A percentile compares a stretch with the other conserved stretches of the same genome.
Evolutionary conservation across 129 eudicot species (phyloP).

Genomic region (Logfia minima): DNA sequence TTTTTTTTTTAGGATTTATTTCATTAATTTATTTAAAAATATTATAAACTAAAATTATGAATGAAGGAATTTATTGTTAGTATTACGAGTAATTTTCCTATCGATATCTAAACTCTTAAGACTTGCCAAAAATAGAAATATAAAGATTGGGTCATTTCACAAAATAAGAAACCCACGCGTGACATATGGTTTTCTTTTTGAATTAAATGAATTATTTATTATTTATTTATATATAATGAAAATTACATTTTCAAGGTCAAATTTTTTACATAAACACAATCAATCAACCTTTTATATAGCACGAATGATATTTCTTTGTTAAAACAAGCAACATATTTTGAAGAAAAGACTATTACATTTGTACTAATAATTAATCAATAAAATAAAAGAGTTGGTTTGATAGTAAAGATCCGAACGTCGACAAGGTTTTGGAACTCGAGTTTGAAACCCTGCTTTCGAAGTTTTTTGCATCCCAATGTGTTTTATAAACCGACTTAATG

Average conservation of each 20-base stretch:
- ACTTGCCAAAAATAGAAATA: background rate
- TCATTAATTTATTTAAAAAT: background rate
- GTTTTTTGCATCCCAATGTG: conserved; percentile 44
- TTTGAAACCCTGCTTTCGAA: conserved; percentile 36
- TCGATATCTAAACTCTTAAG: background rate
- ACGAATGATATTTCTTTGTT: too few species aligned
- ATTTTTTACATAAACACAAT: too few species aligned
- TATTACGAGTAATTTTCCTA: background rate
- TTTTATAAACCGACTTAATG: conserved; percentile 39
- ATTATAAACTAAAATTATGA: background rate
- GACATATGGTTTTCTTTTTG: background rate
- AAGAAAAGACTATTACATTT: too few species aligned
- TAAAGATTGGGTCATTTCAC: background rate
- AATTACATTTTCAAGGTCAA: too few species aligned
- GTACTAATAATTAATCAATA: too few species aligned
- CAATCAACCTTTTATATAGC: too few species aligned
- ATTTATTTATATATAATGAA: too few species aligned
- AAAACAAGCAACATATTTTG: too few species aligned
- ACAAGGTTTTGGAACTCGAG: conserved; percentile 45
- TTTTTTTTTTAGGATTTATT: conserved; percentile 32
- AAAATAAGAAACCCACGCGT: background rate
- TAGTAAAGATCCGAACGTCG: conserved; percentile 29
- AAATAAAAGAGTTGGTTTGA: conserved; percentile 5
- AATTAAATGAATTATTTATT: too few species aligned
- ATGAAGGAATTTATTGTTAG: conserved; percentile 12